A percentile compares a stretch with the other conserved stretches of the same genome.
phyloP scores from a whole-genome alignment of 805 yeast genomes.

The Candida yuanshanica region DNA sequence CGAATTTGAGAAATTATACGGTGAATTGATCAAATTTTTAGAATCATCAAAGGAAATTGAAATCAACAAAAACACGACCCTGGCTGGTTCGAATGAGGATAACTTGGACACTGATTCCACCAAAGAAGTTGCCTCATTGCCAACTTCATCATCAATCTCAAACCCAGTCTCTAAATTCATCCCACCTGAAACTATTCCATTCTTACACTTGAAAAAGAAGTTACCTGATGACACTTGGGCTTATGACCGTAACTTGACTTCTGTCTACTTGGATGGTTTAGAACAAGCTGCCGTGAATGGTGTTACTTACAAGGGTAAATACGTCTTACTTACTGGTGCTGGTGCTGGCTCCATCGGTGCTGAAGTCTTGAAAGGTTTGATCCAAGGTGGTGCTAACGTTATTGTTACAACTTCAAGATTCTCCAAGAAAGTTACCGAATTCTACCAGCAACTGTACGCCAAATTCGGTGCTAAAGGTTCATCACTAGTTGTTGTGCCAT shows the following conservation, averaged over 20 bases:
- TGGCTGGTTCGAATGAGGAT: constrained; percentile 45
- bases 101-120: constrained; percentile 48
- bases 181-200: constrained; percentile 85
- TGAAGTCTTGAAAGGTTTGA: constrained; percentile 87
- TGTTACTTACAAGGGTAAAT: constrained; percentile 80
- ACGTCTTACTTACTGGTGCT: constrained; percentile 93
- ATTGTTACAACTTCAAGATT: constrained; percentile 94
- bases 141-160: constrained; percentile 60
- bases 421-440: constrained; percentile 91
- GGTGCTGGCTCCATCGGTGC: constrained; percentile 99
- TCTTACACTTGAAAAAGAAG: constrained; percentile 86
- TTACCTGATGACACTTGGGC: constrained; percentile 69
- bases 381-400: constrained; percentile 97
- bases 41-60: constrained; percentile 67
- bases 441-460: constrained; percentile 89
- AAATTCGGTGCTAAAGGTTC: constrained; percentile 92
- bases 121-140: constrained; percentile 83
- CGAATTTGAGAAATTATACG: constrained; percentile 67
- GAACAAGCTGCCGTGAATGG: constrained; percentile 95
- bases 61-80: constrained; percentile 54
- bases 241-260: constrained; percentile 74
- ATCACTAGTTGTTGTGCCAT: constrained; percentile 92
- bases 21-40: constrained; percentile 63
- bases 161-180: constrained; percentile 70
- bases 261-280: constrained; percentile 79